Conservation (phyloP, 2,329 filamentous ascomycete species). For the Zelopaecilomyces penicillatus region DNA sequence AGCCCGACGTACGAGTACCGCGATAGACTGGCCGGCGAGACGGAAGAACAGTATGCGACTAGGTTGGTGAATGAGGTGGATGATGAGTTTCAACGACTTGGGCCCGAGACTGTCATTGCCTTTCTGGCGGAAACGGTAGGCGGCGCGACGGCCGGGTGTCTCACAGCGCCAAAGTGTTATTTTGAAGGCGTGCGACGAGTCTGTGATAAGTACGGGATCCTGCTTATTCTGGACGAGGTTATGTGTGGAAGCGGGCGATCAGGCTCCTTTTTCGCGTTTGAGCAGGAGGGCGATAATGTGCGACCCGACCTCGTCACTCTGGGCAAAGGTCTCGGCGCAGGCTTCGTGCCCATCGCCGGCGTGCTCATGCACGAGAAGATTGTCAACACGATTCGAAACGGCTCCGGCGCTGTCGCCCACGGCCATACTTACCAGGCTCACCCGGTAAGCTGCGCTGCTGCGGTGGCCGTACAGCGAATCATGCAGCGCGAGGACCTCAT, state of each 20-base stretch:
- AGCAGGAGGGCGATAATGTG: constrained; percentile 42
- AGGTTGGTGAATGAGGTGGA: constrained; percentile 59
- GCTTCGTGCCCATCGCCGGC: constrained; percentile 53
- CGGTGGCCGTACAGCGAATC: constrained; percentile 53
- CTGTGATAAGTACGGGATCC: constrained; percentile 61
- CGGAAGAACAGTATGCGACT: constrained; percentile 49
- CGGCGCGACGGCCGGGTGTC: constrained; percentile 59
- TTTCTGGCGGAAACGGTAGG: constrained; percentile 69
- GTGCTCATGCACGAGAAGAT: constrained; percentile 48
- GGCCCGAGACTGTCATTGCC: constrained; percentile 57
- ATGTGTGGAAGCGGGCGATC: constrained; percentile 60
- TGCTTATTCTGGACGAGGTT: constrained; percentile 73
- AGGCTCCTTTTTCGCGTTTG: constrained; percentile 53
- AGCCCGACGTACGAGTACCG: constrained; percentile 62
- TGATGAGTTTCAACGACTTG: constrained; percentile 54
- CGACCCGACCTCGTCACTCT: constrained; percentile 57
- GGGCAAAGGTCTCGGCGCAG: constrained; percentile 58
- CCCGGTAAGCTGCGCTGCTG: constrained; percentile 50
- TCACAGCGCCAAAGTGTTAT: constrained; percentile 59
- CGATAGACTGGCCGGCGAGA: constrained; percentile 41
- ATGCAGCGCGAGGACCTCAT: constrained; percentile 50
- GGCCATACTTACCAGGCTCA: constrained; percentile 57
- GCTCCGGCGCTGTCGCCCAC: constrained; percentile 34
- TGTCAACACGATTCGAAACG: constrained; percentile 31
- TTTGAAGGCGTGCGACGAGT: constrained; percentile 58